Percentiles rank a stretch among this genome's conserved stretches.
Conservation (phyloP, 169 alveolate species). For the Cryptosporidium sp. region DNA sequence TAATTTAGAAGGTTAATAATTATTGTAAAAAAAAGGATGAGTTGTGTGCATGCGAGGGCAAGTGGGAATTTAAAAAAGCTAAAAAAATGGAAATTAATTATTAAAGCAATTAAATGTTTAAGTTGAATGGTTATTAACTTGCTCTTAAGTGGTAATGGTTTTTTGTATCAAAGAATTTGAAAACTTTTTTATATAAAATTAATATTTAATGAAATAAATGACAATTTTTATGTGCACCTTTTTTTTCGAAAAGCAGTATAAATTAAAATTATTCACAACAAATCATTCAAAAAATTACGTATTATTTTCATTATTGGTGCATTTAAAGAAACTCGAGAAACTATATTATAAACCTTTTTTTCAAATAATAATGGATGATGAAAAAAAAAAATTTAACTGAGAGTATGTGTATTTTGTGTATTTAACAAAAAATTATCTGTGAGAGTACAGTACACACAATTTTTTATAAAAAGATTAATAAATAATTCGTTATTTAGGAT, state of each 20-base stretch:
- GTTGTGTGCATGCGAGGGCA: background rate
- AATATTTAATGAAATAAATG: background rate
- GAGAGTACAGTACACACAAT: conserved; percentile 32
- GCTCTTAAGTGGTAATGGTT: background rate
- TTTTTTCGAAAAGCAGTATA: background rate
- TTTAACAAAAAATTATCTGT: background rate
- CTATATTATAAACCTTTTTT: no score
- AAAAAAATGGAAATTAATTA: background rate
- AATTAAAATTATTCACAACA: no score
- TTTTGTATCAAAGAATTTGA: no score
- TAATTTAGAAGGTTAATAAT: no score
- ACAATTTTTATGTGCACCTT: background rate
- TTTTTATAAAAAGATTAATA: background rate
- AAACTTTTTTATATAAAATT: no score
- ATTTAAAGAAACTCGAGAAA: background rate
- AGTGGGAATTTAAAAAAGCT: background rate
- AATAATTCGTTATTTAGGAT: background rate
- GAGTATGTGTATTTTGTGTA: conserved; percentile 1
- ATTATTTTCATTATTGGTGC: background rate
- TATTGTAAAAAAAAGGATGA: background rate
- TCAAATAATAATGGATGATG: background rate
- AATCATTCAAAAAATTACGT: no score
- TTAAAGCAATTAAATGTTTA: no score
- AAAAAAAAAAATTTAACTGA: background rate
- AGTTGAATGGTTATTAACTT: background rate